A percentile compares a stretch with the other conserved stretches of the same genome.
Evolutionary conservation across 1,284 basidiomycete species (phyloP).

Genomic region (Porodaedalea pini): DNA sequence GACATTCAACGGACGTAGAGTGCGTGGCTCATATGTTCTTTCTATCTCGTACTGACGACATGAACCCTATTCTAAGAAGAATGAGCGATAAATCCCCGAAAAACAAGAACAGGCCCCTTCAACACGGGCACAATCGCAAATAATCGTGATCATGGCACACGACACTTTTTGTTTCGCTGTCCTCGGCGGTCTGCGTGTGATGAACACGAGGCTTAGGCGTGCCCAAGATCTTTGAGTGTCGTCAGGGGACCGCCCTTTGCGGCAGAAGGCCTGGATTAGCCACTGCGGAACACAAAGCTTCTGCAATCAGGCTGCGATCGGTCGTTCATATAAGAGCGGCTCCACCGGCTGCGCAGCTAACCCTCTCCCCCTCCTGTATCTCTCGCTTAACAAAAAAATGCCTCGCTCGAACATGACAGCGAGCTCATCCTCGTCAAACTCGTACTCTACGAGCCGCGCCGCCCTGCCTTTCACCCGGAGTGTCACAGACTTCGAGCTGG

Average conservation of each 20-base stretch:
- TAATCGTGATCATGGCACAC: background rate
- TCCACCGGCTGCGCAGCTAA: background rate
- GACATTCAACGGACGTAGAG: background rate
- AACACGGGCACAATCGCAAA: background rate
- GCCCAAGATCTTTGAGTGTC: conserved; percentile 14
- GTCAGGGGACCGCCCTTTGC: conserved; percentile 17
- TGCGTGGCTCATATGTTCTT: background rate
- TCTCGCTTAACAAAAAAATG: conserved; percentile 10
- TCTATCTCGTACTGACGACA: background rate
- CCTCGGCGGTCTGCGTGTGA: background rate
- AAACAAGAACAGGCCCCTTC: background rate
- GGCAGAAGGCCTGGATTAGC: conserved; percentile 8
- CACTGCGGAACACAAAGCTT: background rate
- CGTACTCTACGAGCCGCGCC: conserved; percentile 8
- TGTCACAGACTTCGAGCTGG: conserved; percentile 46
- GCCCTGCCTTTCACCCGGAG: conserved; percentile 32
- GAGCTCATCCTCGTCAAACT: conserved; percentile 18
- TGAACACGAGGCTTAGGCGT: conserved; percentile 12
- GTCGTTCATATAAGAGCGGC: conserved; percentile 11
- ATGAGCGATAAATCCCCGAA: background rate
- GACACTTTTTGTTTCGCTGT: background rate
- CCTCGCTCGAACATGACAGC: conserved; percentile 15
- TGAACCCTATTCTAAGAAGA: background rate
- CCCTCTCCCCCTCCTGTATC: conserved; percentile 1
- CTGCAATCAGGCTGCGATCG: conserved; percentile 4